These are phyloP conservation scores for Rhodomyrtus psidioides DNA, from an alignment of 441 rosid genomes.

Conservation along the genomic window DNA sequence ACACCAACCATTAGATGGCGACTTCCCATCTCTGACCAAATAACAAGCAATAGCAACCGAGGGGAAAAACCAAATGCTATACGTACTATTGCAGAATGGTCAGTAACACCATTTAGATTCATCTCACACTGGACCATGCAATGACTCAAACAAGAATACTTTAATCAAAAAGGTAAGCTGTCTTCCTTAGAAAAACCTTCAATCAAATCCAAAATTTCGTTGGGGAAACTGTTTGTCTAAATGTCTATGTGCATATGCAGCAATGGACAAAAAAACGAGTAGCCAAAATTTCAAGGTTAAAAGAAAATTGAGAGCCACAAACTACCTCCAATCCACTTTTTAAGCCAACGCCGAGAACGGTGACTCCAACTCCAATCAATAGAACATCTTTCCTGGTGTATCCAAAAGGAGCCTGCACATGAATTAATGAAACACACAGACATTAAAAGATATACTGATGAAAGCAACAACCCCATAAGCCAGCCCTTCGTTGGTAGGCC, in stretches of 20 bases:
- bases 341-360: slow-evolving; percentile 58
- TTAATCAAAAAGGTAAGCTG: background rate
- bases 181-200: background rate
- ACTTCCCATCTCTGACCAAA: background rate
- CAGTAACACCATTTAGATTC: background rate
- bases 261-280: background rate
- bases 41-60: background rate
- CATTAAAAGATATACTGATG: background rate
- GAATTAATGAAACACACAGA: background rate
- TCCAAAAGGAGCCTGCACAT: slow-evolving; percentile 65
- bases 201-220: background rate
- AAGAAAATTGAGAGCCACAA: background rate
- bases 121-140: background rate
- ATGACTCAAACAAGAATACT: background rate
- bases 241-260: background rate
- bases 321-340: slow-evolving; percentile 87
- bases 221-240: background rate
- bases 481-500: too few species aligned
- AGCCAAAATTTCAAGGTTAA: background rate
- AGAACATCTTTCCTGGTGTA: slow-evolving; percentile 84
- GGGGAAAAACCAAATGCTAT: background rate
- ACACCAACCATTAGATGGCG: background rate
- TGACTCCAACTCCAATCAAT: slow-evolving; percentile 78
- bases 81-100: background rate
- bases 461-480: background rate